A percentile compares a stretch with the other conserved stretches of the same genome.
Evolutionary conservation across 2,329 filamentous ascomycete species (phyloP).

Genomic region (Ascocoryne sarcoides): DNA sequence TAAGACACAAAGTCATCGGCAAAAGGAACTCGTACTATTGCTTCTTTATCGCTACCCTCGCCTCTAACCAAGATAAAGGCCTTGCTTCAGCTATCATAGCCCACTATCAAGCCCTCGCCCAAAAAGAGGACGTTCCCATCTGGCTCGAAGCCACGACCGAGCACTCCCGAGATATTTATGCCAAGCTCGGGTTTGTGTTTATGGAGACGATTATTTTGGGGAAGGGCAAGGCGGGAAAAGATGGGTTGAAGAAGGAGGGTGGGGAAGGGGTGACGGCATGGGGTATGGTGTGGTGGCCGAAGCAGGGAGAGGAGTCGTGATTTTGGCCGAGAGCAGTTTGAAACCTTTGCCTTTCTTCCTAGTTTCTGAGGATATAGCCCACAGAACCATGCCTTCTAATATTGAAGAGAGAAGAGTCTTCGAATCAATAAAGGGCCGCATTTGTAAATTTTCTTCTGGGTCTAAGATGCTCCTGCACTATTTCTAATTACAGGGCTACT

Average conservation of each 20-base stretch:
- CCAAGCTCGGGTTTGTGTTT: slow-evolving; percentile 14
- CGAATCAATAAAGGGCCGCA: too few relatives aligned
- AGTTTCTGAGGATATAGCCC: too few relatives aligned
- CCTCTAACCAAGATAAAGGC: slow-evolving; percentile 7
- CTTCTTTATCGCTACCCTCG: slow-evolving; percentile 14
- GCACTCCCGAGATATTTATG: slow-evolving; percentile 10
- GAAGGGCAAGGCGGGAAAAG: slow-evolving; percentile 9
- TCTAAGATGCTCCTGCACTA: too few relatives aligned
- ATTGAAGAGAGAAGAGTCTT: not conserved
- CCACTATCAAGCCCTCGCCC: slow-evolving; percentile 8
- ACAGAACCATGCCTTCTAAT: too few relatives aligned
- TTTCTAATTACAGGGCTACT: too few relatives aligned
- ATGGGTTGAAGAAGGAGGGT: slow-evolving; percentile 7
- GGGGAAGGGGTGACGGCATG: slow-evolving; percentile 14
- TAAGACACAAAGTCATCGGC: slow-evolving; percentile 7
- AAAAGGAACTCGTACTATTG: slow-evolving; percentile 15
- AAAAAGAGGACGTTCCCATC: slow-evolving; percentile 10
- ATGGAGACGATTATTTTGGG: slow-evolving; percentile 13
- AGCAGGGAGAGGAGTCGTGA: not conserved
- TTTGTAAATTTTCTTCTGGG: too few relatives aligned
- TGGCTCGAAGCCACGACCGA: slow-evolving; percentile 17
- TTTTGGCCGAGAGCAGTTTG: not conserved
- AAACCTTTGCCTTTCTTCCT: too few relatives aligned
- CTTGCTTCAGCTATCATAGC: slow-evolving; percentile 10
- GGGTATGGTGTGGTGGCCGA: slow-evolving; percentile 18